Base-by-base conservation (phyloP, 2,329 filamentous ascomycete genomes). In the Cordyceps cicadae region DNA sequence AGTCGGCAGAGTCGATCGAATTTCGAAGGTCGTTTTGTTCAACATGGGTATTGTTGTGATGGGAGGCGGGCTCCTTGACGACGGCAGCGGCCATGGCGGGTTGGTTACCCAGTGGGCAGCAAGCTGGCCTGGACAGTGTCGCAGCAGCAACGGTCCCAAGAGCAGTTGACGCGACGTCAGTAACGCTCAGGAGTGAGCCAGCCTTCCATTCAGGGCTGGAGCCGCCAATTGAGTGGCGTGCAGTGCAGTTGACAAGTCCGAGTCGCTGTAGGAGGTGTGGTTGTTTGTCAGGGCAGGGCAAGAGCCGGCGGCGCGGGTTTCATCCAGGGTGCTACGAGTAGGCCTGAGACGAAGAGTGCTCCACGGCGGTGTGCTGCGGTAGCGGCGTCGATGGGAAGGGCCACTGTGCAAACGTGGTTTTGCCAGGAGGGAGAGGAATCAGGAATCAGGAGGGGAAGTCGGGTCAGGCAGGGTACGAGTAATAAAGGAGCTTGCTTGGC, bases 151-250 rank as follows among this genome's bases (percentile, higher is more conserved):
- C 26, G 41, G 32, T 21, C 26, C 39, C 48, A 9, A 29, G 50
- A 53, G 56, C 46, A 46, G 26, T 43, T 26, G 37, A 53, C 11
- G 19, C 58, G 43, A 60, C 51, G 51, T 54, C 50, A 60, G 51
- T 49, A 54, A 26, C 37, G 37, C 46, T 61, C 54, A 41, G 17
- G 17, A 43, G 48, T 43, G 15, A 32, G n/a, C 9, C 54, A 61
- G 49, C 21, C 60, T 57, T 61, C 53, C 60, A 61, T 61, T 41
- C 53, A 61, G 41, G 46, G 54, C 48, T 34, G 17, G 6, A 41
- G 60, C 39, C 60, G 60, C 60, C 60, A 58, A 54, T 61, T 48
- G 60, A 54, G 48, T 53, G 60, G 60, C 60, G 60, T 49, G 58
- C 29, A 24, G 24, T 34, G 51, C 50, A 37, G 34, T 54, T 39